These are phyloP conservation scores for Colletotrichum orbiculare DNA, from an alignment of 2,329 filamentous ascomycete genomes.

Conservation along the genomic window DNA sequence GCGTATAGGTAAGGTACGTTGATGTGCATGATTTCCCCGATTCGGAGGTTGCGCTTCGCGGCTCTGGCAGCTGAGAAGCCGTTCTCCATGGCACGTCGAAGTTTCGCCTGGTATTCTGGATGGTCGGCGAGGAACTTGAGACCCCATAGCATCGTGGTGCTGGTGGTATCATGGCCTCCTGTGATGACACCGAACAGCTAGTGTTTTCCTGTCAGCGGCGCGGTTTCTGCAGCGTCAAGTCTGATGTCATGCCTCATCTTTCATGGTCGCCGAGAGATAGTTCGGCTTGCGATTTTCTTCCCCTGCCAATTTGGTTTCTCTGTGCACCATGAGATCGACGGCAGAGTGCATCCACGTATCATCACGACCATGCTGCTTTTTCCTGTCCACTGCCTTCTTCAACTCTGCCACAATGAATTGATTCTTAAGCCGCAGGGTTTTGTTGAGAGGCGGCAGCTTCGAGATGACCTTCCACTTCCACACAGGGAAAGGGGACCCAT, in stretches of 20 bases:
- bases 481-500: slow-evolving; percentile 7
- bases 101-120: not conserved
- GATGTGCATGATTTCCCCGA: slow-evolving; percentile 38
- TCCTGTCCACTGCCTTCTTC: slow-evolving; percentile 10
- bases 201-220: not conserved
- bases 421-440: slow-evolving; percentile 7
- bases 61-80: slow-evolving; percentile 37
- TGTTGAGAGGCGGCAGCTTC: slow-evolving; percentile 9
- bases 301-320: slow-evolving; percentile 24
- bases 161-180: slow-evolving; percentile 45
- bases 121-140: slow-evolving; percentile 36
- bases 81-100: not conserved
- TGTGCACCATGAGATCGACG: slow-evolving; percentile 31
- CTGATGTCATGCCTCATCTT: slow-evolving; percentile 15
- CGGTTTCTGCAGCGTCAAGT: not conserved
- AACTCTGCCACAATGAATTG: slow-evolving; percentile 14
- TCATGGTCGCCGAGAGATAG: slow-evolving; percentile 17
- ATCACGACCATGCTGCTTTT: not conserved
- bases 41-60: slow-evolving; percentile 36
- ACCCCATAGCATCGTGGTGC: slow-evolving; percentile 43
- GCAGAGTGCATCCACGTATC: slow-evolving; percentile 27
- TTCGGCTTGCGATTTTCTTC: slow-evolving; percentile 13
- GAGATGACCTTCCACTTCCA: slow-evolving; percentile 19
- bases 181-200: slow-evolving; percentile 44
- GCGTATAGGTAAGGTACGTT: slow-evolving; percentile 44